These are phyloP conservation scores for Wickerhamiella kazuoi DNA, from an alignment of 805 yeast genomes.

Conservation along the genomic window DNA sequence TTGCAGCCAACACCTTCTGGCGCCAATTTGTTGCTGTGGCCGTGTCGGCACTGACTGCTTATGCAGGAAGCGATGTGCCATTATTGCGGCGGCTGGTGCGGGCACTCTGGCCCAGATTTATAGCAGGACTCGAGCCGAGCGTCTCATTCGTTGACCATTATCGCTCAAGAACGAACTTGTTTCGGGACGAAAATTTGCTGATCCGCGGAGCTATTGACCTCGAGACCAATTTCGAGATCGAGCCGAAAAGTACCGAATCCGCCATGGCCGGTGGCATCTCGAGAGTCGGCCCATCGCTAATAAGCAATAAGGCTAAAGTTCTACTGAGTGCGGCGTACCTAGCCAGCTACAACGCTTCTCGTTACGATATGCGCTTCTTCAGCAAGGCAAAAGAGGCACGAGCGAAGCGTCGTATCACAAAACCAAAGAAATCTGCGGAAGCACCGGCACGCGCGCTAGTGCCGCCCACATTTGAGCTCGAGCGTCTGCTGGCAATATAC, in stretches of 20 bases:
- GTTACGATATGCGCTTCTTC: constrained; percentile 50
- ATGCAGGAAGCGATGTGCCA: constrained; percentile 28
- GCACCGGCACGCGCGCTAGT: constrained; percentile 45
- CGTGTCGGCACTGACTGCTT: constrained; percentile 28
- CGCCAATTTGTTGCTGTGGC: constrained; percentile 26
- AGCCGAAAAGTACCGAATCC: not conserved
- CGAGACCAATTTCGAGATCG: not conserved
- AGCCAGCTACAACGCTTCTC: constrained; percentile 60
- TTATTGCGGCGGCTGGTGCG: constrained; percentile 14
- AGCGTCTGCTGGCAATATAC: constrained; percentile 62
- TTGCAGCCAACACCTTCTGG: constrained; percentile 21
- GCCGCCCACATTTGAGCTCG: constrained; percentile 62
- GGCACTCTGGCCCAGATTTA: constrained; percentile 20
- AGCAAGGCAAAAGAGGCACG: constrained; percentile 40
- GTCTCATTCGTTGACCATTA: constrained; percentile 15
- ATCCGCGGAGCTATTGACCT: constrained; percentile 3
- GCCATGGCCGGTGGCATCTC: not conserved
- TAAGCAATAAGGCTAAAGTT: constrained; percentile 27
- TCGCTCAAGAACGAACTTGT: constrained; percentile 12
- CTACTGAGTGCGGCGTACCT: constrained; percentile 66
- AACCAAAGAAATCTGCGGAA: constrained; percentile 28
- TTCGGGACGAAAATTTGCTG: constrained; percentile 10
- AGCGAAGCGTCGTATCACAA: constrained; percentile 24
- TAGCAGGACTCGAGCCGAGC: constrained; percentile 10
- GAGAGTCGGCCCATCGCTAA: constrained; percentile 1